Base-by-base conservation (phyloP, 225 moss, liverwort and hornwort species). In the Polytrichum commune region DNA sequence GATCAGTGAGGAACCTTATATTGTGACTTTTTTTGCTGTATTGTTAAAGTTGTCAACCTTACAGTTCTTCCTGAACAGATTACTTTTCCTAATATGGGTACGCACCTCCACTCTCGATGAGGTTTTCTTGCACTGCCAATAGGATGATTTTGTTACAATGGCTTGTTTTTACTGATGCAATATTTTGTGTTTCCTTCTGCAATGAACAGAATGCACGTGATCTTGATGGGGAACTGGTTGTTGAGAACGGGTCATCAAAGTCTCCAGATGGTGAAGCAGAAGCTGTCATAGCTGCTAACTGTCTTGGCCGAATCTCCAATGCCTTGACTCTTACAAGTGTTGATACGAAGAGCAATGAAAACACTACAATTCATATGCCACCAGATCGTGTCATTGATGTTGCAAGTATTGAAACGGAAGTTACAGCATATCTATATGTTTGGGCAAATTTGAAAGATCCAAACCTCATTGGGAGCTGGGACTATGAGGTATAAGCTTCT, bases 401-500 rank as follows among this genome's bases (percentile, higher is more conserved):
- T 61, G 32, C 84, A 28, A 71, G 18, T 38, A 72, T 72, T 29
- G 72, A 73, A 33, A 70, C 54, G 19, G 71, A 83, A 69, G 74
- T 92, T 68, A 77, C 79, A 72, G 90, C 92, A 6, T 80, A 76
- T 38, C 68, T 93, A 19, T 98, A 90, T 46, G 63, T 98, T 23
- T 98, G 97, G 94, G 57, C 64, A 56, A 85, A 88, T 13, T 62
- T 84, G 46, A 80, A 83, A 60, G 97, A 92, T 71, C 79, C 86
- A 26, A 55, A 77, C 72, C 88, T 98, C 23, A 76, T 78, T 26
- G 97, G 97, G 69, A 75, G 81, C 55, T 98, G 92, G 97, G 85
- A 91, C 65, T 98, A 94, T 76, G 94, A 98, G 93, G 92, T 93
- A 83, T 46, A 16, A 46, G 33, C 8, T 8, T 35, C 35, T 35